Conservation (phyloP, 2,329 filamentous ascomycete genomes). For the Microthyrium microscopicum region DNA sequence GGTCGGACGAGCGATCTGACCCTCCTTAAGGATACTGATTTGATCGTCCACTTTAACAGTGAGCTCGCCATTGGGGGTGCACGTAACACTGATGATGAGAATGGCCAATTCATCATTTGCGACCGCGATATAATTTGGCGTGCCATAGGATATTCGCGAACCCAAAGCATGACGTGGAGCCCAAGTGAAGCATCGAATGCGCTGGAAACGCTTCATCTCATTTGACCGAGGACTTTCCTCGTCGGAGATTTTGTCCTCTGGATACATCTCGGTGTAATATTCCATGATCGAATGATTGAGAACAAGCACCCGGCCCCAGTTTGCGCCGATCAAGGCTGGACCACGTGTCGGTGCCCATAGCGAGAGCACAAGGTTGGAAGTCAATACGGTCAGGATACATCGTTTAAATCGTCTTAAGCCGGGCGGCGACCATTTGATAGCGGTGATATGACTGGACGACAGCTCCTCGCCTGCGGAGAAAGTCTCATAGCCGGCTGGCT, state of each 20-base stretch:
- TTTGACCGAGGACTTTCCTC: constrained; percentile 1
- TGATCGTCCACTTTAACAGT: no score
- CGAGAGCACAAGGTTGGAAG: constrained; percentile 38
- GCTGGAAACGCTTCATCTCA: constrained; percentile 1
- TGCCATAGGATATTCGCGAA: not conserved
- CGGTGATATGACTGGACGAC: constrained; percentile 32
- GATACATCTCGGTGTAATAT: constrained; percentile 17
- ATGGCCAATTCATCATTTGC: constrained; percentile 6
- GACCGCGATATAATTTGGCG: not conserved
- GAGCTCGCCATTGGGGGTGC: not conserved
- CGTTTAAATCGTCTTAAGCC: constrained; percentile 37
- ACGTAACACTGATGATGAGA: constrained; percentile 4
- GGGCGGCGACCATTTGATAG: constrained; percentile 38
- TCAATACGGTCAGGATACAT: constrained; percentile 38
- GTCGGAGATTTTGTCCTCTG: not conserved
- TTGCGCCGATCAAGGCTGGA: constrained; percentile 23
- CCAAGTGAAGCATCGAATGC: constrained; percentile 6
- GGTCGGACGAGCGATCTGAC: no score
- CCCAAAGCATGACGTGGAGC: not conserved
- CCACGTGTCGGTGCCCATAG: constrained; percentile 34
- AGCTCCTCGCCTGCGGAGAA: constrained; percentile 44
- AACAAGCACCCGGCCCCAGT: constrained; percentile 36
- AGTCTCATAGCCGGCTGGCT: constrained; percentile 27
- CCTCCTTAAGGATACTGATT: no score
- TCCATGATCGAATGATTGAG: constrained; percentile 31